Evolutionary conservation across 306 rosid genomes (phyloP).

Genomic region (Prunus armeniaca): DNA sequence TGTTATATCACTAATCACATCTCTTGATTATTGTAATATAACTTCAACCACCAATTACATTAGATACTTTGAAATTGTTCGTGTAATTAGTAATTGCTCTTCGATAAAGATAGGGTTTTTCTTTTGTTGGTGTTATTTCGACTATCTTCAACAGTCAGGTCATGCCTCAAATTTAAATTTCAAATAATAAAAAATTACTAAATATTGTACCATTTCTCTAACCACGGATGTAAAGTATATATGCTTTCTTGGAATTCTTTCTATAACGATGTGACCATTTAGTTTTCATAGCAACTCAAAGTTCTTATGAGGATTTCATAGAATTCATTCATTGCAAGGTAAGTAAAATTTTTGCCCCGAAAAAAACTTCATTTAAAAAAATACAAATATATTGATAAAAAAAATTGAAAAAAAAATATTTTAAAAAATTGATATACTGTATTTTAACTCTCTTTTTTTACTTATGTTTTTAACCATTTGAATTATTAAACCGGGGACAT

Average conservation of each 20-base stretch:
- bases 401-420: no score
- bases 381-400: no score
- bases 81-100: not conserved
- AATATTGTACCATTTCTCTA: no score
- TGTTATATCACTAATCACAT: not conserved
- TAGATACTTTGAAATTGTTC: not conserved
- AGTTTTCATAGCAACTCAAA: not conserved
- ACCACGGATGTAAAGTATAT: not conserved
- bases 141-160: rapidly evolving
- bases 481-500: no score
- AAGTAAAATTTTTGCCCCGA: not conserved
- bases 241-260: not conserved
- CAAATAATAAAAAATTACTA: no score
- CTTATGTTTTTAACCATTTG: no score
- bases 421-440: no score
- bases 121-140: no score
- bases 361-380: no score
- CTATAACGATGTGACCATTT: not conserved
- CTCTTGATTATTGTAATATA: not conserved
- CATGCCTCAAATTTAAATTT: no score
- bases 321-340: not conserved
- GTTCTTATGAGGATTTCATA: not conserved
- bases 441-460: no score
- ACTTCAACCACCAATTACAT: not conserved
- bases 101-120: rapidly evolving